Base-by-base conservation (phyloP, 2,329 filamentous ascomycete genomes). In the Colletotrichum noveboracense region DNA sequence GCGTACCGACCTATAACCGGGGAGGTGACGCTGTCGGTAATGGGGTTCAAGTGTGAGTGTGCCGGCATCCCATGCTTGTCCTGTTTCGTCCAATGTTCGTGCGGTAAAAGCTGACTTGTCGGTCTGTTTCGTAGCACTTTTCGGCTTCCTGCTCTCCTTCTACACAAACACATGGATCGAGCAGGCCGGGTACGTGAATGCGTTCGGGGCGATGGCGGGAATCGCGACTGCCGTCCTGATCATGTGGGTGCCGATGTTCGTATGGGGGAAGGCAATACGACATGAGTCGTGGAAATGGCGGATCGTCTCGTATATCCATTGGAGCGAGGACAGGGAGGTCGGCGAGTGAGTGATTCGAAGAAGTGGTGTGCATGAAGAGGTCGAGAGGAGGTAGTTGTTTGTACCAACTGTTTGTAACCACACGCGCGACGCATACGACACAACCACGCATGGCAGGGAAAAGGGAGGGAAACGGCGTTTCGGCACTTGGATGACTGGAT, bases 141-240 rank as follows among this genome's bases (percentile, higher is more conserved):
- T 92, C 78, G 90, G 89, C 6, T 92, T 92, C 79, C 82, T 92
- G 1, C 84, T 92, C 2, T 90, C 88, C 0, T 92, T 92, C 79
- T 92, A 92, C 79, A 91, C 89, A 2, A 92, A 92, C 78, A 86
- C 89, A 0, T 92, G 90, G 90, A 86, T 92, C 48, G 81, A 84
- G 8, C 34, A 84, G 71, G 81, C 81, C 1, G 91, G 90, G 1
- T 92, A 92, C 78, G 76, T 83, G 14, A 82, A 85, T 43, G 87
- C 90, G 4, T 92, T 87, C 76, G 89, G 90, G 5, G 84, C 86
- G n/a, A 91, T 92, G 90, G 90, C 89, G 9, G 89, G 86, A 13
- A 91, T 92, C 61, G 83, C 87, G 12, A 87, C 84, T 14, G 83
- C 78, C 16, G 81, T 91, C 5, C 79, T 91, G 16, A 43, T 90